Evolutionary conservation across 257 asterid genomes (phyloP), one percentile per base, ranked within the genome.

Genomic region (Jasminum sambac): DNA sequence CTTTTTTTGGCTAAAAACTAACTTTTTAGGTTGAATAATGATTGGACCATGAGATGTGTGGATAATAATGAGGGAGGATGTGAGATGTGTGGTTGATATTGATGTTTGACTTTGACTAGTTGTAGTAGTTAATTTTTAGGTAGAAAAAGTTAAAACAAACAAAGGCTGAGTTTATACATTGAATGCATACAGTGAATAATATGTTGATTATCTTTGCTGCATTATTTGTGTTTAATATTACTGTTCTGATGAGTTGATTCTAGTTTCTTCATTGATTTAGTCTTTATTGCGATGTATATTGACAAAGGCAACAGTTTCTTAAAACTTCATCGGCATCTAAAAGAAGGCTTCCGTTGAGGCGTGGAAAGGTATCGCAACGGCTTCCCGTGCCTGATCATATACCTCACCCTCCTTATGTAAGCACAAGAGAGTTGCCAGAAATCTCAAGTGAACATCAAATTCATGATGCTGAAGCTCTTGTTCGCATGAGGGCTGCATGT

Each of bases 381-480:
- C 91, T 91, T 66, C 89, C 87, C 19, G 96, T 94, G 71, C 98
- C 99, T 55, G 93, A 94, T 76, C 89, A 90, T 73, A 89, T 90
- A 75, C 91, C 78, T 23, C 82, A 68, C 73, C 98, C 98, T 78
- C 96, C 97, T 70, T 90, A 94, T 72, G 92, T 80, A 52, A 84
- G 84, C 71, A 66, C 95, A 66, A 74, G 81, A 39, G 70, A 71
- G 72, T 80, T 94, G 81, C 97, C 97, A 55, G 96, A 88, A 60
- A 89, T 94, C 63, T 34, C 96, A 59, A 80, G 76, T 63, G 95
- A 89, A 74, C 77, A 77, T 79, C 96, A 94, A 76, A 78, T 86
- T 73, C 97, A 84, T 71, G 97, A 89, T 81, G 43, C 89, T 9
- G 92, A 91, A 83, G 98, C 95, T 61, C 78, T 91, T 78, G 79